Evolutionary conservation across 2,329 filamentous ascomycete species (phyloP).

Genomic region (Cordyceps javanica): DNA sequence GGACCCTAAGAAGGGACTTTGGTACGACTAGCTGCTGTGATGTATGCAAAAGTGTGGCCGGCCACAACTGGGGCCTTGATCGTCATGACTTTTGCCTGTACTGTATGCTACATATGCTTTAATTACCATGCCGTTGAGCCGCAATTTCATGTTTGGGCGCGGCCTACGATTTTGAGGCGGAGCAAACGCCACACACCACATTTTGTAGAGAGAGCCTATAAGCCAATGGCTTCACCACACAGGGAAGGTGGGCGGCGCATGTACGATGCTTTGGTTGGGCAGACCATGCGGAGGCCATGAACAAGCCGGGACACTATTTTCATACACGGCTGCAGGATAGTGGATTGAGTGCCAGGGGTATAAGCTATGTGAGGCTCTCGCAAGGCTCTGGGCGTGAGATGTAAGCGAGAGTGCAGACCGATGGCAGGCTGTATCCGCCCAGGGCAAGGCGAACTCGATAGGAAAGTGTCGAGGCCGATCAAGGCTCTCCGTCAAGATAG

Average conservation of each 20-base stretch:
- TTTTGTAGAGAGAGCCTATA: neutral
- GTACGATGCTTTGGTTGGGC: neutral
- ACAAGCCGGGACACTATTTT: neutral
- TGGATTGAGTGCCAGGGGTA: neutral
- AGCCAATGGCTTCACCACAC: neutral
- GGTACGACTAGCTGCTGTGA: neutral
- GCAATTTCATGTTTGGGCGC: neutral
- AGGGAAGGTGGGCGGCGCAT: neutral
- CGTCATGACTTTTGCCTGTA: neutral
- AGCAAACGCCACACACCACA: neutral
- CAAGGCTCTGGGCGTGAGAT: neutral
- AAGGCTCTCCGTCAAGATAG: too few species aligned
- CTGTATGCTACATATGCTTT: neutral
- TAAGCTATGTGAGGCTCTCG: neutral
- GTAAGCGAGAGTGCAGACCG: neutral
- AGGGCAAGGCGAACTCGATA: neutral
- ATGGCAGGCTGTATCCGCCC: neutral
- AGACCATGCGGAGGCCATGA: neutral
- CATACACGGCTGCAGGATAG: neutral
- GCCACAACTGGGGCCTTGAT: neutral
- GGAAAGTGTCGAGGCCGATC: neutral
- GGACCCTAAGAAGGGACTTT: neutral
- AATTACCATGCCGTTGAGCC: neutral
- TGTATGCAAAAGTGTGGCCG: neutral
- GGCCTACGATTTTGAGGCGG: neutral